Conservation (phyloP, 208 protist species). For the Trypanosoma mega region DNA sequence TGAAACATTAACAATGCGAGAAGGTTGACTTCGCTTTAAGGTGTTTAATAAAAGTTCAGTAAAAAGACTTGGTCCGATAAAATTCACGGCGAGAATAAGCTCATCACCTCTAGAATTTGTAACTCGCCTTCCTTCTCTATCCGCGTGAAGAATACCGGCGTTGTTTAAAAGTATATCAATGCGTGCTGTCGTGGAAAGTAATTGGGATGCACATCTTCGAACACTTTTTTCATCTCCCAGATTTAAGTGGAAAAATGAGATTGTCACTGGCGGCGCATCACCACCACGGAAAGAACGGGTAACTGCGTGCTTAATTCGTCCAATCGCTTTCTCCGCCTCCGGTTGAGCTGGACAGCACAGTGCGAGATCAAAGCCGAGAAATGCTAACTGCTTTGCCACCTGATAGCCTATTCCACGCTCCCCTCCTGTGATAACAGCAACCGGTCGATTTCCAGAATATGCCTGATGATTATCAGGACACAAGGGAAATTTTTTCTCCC, state of each 20-base stretch:
- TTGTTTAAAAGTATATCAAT: conserved; percentile 64
- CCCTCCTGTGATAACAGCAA: conserved; percentile 47
- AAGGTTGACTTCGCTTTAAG: conserved; percentile 27
- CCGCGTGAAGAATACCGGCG: conserved; percentile 35
- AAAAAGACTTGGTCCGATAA: conserved; percentile 42
- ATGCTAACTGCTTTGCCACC: conserved; percentile 37
- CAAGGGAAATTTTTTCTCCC: not conserved
- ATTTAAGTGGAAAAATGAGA: conserved; percentile 36
- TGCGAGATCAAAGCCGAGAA: conserved; percentile 33
- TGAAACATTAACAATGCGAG: conserved; percentile 50
- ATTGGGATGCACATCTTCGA: conserved; percentile 23
- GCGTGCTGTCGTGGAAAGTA: conserved; percentile 34
- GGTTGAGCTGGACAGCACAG: conserved; percentile 47
- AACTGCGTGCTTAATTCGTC: conserved; percentile 7
- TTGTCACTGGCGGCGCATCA: not conserved
- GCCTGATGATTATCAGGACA: not conserved
- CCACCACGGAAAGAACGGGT: not conserved
- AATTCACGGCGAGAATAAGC: conserved; percentile 56
- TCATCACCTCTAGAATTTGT: conserved; percentile 43
- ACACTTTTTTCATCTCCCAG: conserved; percentile 41
- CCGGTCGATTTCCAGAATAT: conserved; percentile 16
- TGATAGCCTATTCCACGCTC: conserved; percentile 45
- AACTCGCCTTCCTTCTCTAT: not conserved
- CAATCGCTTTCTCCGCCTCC: conserved; percentile 31
- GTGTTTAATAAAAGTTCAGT: conserved; percentile 45